Conservation (phyloP, 805 yeast species). For the Cyberlindnera petersonii region DNA sequence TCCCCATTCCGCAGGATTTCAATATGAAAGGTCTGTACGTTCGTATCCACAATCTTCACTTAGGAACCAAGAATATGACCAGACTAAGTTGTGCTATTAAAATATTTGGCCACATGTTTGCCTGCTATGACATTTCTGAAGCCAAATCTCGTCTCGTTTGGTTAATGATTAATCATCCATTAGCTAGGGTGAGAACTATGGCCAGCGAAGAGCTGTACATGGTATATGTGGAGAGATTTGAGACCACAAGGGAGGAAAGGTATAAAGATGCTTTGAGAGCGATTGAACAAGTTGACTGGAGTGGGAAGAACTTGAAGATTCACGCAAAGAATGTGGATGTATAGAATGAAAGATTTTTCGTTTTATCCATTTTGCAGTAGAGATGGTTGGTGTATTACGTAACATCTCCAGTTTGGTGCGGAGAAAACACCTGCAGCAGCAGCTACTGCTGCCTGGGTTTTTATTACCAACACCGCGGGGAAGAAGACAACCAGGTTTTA, state of each 20-base stretch:
- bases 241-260: slow-evolving; percentile 32
- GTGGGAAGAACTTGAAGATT: slow-evolving; percentile 5
- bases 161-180: slow-evolving; percentile 32
- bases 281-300: slow-evolving; percentile 21
- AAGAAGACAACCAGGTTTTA: too few species aligned
- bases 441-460: too few species aligned
- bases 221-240: slow-evolving; percentile 30
- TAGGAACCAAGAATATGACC: slow-evolving; percentile 40
- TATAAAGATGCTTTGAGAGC: slow-evolving; percentile 15
- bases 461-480: too few species aligned
- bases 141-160: slow-evolving; percentile 24
- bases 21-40: slow-evolving; percentile 37
- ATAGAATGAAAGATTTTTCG: too few species aligned
- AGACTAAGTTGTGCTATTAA: slow-evolving; percentile 39
- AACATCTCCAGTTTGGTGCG: too few species aligned
- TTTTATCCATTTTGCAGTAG: too few species aligned
- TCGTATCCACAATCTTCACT: slow-evolving; percentile 52
- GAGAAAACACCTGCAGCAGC: too few species aligned
- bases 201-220: slow-evolving; percentile 43
- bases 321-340: slow-evolving; percentile 5
- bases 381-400: too few species aligned
- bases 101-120: slow-evolving; percentile 40
- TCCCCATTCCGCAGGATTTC: slow-evolving; percentile 21
- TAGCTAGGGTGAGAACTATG: slow-evolving; percentile 31
- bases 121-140: slow-evolving; percentile 15